Percentiles rank a stretch among this genome's conserved stretches.
phyloP scores from a whole-genome alignment of 1,284 basidiomycete genomes.

The Termitomyces sp. region DNA sequence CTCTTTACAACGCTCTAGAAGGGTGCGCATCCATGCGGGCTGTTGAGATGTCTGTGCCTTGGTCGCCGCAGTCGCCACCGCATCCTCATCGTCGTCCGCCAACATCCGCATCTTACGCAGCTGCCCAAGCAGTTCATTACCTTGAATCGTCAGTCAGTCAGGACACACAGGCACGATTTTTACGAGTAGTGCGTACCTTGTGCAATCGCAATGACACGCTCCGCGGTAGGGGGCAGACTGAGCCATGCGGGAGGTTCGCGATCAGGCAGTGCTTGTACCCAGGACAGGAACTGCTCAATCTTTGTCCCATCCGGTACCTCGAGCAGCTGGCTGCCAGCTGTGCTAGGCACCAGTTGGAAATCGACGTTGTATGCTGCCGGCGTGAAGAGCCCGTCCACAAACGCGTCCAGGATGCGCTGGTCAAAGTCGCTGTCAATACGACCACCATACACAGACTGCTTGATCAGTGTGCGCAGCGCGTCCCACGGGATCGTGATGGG shows the following conservation, averaged over 20 bases:
- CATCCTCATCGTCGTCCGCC: constrained; percentile 82
- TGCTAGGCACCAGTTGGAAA: constrained; percentile 79
- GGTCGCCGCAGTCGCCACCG: constrained; percentile 41
- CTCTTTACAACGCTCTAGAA: constrained; percentile 76
- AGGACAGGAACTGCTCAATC: constrained; percentile 82
- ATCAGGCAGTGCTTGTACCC: constrained; percentile 85
- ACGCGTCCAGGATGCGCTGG: constrained; percentile 85
- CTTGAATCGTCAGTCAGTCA: constrained; percentile 36
- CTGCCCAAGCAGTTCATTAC: constrained; percentile 77
- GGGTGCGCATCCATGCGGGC: constrained; percentile 88
- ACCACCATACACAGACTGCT: constrained; percentile 94
- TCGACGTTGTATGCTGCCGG: constrained; percentile 86
- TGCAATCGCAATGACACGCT: constrained; percentile 84
- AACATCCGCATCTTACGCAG: constrained; percentile 90
- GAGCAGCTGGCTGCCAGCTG: constrained; percentile 55
- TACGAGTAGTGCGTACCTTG: constrained; percentile 57
- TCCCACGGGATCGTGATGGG: constrained; percentile 91
- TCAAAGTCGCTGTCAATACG: constrained; percentile 93
- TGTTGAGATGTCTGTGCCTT: constrained; percentile 62
- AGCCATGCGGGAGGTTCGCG: constrained; percentile 92
- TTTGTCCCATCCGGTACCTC: constrained; percentile 86
- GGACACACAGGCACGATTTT: constrained; percentile 7
- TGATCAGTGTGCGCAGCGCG: constrained; percentile 84
- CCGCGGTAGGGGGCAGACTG: constrained; percentile 84
- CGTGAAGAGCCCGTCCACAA: constrained; percentile 87